Percentiles rank a stretch among this genome's conserved stretches.
Evolutionary conservation across 2,329 filamentous ascomycete genomes (phyloP).

Genomic region (Pleoardoris graminearum): DNA sequence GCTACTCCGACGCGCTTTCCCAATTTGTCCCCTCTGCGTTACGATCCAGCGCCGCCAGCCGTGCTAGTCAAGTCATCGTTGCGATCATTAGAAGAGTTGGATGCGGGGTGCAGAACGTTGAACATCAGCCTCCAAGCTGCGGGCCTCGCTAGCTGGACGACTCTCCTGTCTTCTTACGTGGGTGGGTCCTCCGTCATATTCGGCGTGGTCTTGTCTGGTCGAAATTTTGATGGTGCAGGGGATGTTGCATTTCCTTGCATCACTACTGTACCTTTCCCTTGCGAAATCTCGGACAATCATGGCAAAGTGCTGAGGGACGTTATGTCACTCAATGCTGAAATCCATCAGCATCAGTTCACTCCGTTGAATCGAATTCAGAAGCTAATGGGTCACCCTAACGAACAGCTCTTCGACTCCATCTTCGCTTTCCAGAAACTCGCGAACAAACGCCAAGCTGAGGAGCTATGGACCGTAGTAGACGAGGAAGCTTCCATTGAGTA

Average conservation of each 20-base stretch:
- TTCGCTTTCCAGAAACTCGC: conserved; percentile 75
- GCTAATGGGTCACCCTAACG: conserved; percentile 67
- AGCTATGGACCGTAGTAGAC: conserved; percentile 62
- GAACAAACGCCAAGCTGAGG: conserved; percentile 20
- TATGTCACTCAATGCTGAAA: conserved; percentile 65
- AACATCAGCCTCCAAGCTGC: conserved; percentile 77
- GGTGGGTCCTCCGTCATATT: conserved; percentile 76
- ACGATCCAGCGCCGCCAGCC: conserved; percentile 36
- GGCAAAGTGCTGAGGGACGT: conserved; percentile 62
- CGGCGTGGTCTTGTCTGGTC: conserved; percentile 78
- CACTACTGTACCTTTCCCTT: conserved; percentile 74
- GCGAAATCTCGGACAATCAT: conserved; percentile 60
- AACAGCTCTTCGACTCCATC: conserved; percentile 78
- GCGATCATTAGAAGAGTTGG: conserved; percentile 53
- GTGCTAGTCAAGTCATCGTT: conserved; percentile 46
- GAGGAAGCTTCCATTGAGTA: conserved; percentile 77
- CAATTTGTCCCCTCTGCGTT: conserved; percentile 66
- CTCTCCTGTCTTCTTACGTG: conserved; percentile 73
- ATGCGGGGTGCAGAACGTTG: conserved; percentile 57
- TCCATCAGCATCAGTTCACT: conserved; percentile 72
- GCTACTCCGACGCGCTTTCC: conserved; percentile 73
- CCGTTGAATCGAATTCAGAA: conserved; percentile 73
- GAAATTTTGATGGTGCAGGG: conserved; percentile 63
- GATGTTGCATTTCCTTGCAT: conserved; percentile 75
- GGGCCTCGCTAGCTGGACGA: conserved; percentile 77